These are phyloP conservation scores for Fusarium annulatum DNA, from an alignment of 2,329 filamentous ascomycete species.

Conservation along the genomic window DNA sequence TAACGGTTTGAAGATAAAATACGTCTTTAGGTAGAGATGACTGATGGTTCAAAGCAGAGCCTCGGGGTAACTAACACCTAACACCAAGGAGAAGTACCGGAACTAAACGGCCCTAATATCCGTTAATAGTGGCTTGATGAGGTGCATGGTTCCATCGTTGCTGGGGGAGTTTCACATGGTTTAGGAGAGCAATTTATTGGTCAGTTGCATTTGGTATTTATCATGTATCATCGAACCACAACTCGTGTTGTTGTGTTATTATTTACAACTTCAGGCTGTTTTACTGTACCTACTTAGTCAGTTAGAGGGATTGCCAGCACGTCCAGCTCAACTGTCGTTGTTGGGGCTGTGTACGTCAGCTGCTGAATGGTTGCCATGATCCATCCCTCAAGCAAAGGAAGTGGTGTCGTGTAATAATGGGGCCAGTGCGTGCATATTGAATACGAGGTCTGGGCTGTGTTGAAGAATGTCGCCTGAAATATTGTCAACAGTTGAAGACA, in stretches of 20 bases:
- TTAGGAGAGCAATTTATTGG: background rate
- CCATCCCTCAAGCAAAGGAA: background rate
- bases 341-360: constrained; percentile 9
- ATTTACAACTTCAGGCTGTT: background rate
- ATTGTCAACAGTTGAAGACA: background rate
- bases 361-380: background rate
- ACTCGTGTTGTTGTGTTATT: background rate
- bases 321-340: background rate
- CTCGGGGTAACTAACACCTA: background rate
- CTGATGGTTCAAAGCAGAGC: background rate
- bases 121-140: constrained; percentile 13
- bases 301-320: background rate
- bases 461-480: background rate
- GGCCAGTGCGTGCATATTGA: constrained; percentile 3
- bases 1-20: background rate
- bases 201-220: background rate
- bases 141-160: background rate
- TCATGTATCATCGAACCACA: background rate
- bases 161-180: background rate
- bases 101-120: background rate
- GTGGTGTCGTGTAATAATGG: constrained; percentile 4
- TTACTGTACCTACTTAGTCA: background rate
- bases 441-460: constrained; percentile 20
- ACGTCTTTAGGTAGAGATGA: background rate
- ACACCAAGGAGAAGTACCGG: background rate